Evolutionary conservation across 2,329 filamentous ascomycete species (phyloP).

Genomic region (Diplodia seriata): DNA sequence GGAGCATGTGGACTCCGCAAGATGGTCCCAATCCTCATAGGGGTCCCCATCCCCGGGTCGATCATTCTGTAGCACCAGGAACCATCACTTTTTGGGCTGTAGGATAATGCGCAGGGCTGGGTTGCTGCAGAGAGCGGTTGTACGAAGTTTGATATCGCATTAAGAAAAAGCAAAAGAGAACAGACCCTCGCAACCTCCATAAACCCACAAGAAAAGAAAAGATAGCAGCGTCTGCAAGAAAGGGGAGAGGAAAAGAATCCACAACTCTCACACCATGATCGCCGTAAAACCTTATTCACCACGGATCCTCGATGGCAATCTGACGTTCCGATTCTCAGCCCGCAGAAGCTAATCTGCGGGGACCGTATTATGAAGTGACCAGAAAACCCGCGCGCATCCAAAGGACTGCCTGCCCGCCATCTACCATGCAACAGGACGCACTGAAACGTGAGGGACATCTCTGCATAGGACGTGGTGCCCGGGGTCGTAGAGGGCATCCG

Average conservation of each 20-base stretch:
- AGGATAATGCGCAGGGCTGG: background rate
- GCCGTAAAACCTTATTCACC: conserved; percentile 32
- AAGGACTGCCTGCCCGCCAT: conserved; percentile 32
- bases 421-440: conserved; percentile 34
- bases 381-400: conserved; percentile 33
- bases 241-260: conserved; percentile 23
- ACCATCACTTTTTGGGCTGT: conserved; percentile 23
- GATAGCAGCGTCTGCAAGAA: conserved; percentile 27
- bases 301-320: conserved; percentile 32
- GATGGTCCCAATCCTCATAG: conserved; percentile 6
- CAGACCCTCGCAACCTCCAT: conserved; percentile 29
- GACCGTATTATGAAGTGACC: conserved; percentile 31
- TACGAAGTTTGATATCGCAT: conserved; percentile 31
- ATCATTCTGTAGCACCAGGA: conserved; percentile 22
- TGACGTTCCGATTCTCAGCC: conserved; percentile 31
- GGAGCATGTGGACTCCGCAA: conserved; percentile 7
- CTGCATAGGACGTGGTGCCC: conserved; percentile 27
- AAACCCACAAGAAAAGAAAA: conserved; percentile 21
- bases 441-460: conserved; percentile 32
- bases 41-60: conserved; percentile 2
- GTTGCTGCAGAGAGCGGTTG: conserved; percentile 7
- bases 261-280: conserved; percentile 33
- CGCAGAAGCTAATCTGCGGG: conserved; percentile 21
- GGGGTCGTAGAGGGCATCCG: conserved; percentile 28
- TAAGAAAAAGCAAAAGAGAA: conserved; percentile 24